Base-by-base conservation (phyloP, 2,329 filamentous ascomycete genomes). In the Colletotrichum euphorbiae region DNA sequence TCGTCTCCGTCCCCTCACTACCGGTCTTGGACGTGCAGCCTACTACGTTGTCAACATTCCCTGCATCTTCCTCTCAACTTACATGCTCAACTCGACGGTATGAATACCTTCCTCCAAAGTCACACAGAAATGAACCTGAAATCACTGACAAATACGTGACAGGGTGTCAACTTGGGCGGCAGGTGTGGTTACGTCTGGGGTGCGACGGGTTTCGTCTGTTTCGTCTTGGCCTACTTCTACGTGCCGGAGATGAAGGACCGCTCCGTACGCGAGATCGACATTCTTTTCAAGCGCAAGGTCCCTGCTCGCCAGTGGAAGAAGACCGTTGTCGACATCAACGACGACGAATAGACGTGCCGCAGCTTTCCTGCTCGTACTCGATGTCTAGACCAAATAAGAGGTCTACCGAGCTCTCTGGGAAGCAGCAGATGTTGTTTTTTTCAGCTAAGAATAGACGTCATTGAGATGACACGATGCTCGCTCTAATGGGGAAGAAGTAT, bases 21-120 rank as follows among this genome's bases (percentile, higher is more conserved):
- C 89, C 24, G 89, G 88, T 77, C 78, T 90, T 56, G 89, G 89
- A 74, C 88, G 89, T 74, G 89, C 78, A 60, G 78, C 82, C 12
- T 91, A 91, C 82, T 91, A 91, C 78, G 72, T 89, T 5, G 80
- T 89, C 69, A 85, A 91, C 67, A 90, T 91, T 75, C 88, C 89
- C 72, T 89, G 86, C 73, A 91, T 91, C 74, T 90, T 88, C 84
- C 83, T 89, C 9, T 76, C 81, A 7, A 85, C 82, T 70, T 88
- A 84, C 73, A 87, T 90, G 85, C 87, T 90, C 70, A 90, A 90
- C 82, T 76, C 82, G 1, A 79, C 76, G 3, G 82, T 81, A 79
- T 54, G 50, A 48, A 7, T 71, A 33, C 15, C 24, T 58, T 5
- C 13, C 3, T 11, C 13, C 8, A 17, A 17, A 8, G 9, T 13